Evolutionary conservation across 208 protist genomes (phyloP).

Genomic region (Wallacemonas sp.): DNA sequence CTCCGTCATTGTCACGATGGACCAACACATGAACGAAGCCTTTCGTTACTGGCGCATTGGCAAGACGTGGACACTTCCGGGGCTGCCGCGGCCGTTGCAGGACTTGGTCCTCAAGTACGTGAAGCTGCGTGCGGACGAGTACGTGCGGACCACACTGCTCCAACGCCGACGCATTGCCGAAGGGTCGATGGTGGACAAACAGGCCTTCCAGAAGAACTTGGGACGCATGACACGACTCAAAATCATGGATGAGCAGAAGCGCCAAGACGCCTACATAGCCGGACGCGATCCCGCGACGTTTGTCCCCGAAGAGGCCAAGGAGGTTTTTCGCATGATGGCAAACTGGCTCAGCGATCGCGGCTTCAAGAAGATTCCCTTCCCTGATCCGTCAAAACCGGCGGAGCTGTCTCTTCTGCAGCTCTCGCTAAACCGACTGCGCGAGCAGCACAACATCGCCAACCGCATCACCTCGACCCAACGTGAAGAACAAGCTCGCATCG

Average conservation of each 20-base stretch:
- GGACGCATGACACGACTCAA: slow-evolving; percentile 99
- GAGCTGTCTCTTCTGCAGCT: slow-evolving; percentile 99
- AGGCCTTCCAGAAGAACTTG: slow-evolving; percentile 99
- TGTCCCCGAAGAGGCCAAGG: slow-evolving; percentile 96
- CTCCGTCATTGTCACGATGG: slow-evolving; percentile 97
- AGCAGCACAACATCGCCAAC: slow-evolving; percentile 98
- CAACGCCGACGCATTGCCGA: slow-evolving; percentile 98
- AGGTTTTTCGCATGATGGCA: slow-evolving; percentile 99
- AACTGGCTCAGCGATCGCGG: slow-evolving; percentile 99
- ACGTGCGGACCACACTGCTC: slow-evolving; percentile 99
- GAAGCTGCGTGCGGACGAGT: slow-evolving; percentile 99
- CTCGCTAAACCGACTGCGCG: slow-evolving; percentile 99
- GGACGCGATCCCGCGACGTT: slow-evolving; percentile 95
- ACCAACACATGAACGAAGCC: slow-evolving; percentile 99
- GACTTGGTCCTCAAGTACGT: slow-evolving; percentile 99
- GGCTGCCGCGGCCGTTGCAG: slow-evolving; percentile 97
- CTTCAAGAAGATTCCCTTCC: slow-evolving; percentile 99
- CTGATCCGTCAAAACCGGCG: slow-evolving; percentile 99
- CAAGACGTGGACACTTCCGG: slow-evolving; percentile 99
- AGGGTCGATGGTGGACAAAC: slow-evolving; percentile 99
- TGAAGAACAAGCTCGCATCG: slow-evolving; percentile 99
- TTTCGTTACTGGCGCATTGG: slow-evolving; percentile 99
- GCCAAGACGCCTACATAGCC: slow-evolving; percentile 98
- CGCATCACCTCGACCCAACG: slow-evolving; percentile 98
- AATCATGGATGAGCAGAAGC: slow-evolving; percentile 99